Base-by-base conservation (phyloP, 2,329 filamentous ascomycete genomes). In the Colletotrichum sp. region DNA sequence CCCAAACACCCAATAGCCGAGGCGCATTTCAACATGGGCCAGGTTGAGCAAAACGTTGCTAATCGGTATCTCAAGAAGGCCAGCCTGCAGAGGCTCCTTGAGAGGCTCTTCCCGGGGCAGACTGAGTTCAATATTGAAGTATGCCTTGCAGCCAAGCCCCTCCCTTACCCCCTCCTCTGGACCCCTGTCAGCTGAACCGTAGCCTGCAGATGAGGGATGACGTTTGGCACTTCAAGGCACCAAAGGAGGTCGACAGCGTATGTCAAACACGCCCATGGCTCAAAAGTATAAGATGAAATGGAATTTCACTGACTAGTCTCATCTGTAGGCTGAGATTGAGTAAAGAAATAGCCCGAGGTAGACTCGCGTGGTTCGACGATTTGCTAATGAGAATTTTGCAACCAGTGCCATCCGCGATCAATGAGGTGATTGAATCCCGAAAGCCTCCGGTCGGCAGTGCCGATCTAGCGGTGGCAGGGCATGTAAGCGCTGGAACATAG, bases 91-190 rank as follows among this genome's bases (percentile, higher is more conserved):
- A 75, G 65, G 38, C 74, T 82, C 18, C 78, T 83, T 10, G 78
- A 80, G 67, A 61, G 68, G 58, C 76, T 80, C 15, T 83, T 83
- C 70, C 80, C 78, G 1, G 78, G 76, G 18, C 78, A 79, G 55
- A 79, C 71, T 15, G 78, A 82, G 24, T 83, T 83, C 71, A 80
- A 78, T 52, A 83, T 83, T 58, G 73, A 78, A 61, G 81, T 82
- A 77, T 43, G 78, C 65, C 26, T 48, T 38, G 9, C 21, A 12
- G 32, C n/a, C 34, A 65, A 34, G 32, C 21, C 30, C 34, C n/a
- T 18, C 34, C 61, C 16, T 26, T 38, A 13, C 61, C 61, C 61
- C 34, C 43, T 21, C 52, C 24, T 24, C 30, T 58, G 4, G 15
- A 28, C 4, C 36, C 67, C 38, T 26, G 52, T 34, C 34, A 12